phyloP scores from a whole-genome alignment of 1,284 basidiomycete species.

The Leccinum brunneo-olivaceum region DNA sequence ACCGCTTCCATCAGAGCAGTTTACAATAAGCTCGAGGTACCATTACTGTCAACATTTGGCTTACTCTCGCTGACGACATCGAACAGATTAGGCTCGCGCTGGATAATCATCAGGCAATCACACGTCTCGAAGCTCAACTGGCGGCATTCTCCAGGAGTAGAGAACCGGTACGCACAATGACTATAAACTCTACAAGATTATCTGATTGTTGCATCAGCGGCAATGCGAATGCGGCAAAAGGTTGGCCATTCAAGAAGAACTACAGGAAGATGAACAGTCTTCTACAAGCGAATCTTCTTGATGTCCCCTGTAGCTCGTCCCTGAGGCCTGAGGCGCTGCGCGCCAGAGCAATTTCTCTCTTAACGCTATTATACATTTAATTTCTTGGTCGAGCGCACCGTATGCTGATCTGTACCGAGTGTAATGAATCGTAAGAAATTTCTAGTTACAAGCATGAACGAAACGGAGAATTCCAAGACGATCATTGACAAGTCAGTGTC shows the following conservation, averaged over 20 bases:
- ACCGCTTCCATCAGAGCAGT: constrained; percentile 9
- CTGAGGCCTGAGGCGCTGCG: too few species aligned
- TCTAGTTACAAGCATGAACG: too few species aligned
- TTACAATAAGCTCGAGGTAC: constrained; percentile 13
- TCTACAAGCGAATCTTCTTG: not conserved
- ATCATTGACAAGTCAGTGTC: too few species aligned
- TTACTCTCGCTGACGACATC: not conserved
- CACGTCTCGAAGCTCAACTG: constrained; percentile 12
- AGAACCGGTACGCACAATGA: constrained; percentile 3
- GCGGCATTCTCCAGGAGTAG: not conserved
- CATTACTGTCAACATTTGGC: not conserved
- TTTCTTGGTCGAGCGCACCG: too few species aligned
- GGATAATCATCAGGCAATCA: constrained; percentile 9
- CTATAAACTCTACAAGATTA: not conserved
- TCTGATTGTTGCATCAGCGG: constrained; percentile 8
- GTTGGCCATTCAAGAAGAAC: not conserved
- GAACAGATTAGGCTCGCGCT: constrained; percentile 4
- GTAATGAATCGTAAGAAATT: too few species aligned
- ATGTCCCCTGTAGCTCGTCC: not conserved
- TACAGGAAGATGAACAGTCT: not conserved
- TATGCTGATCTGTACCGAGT: too few species aligned
- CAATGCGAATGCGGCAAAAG: constrained; percentile 11
- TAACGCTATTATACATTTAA: too few species aligned
- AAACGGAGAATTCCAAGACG: too few species aligned
- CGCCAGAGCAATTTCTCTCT: too few species aligned